These are phyloP conservation scores for Monosporascus sp. DNA, from an alignment of 2,329 filamentous ascomycete genomes.

Conservation along the genomic window DNA sequence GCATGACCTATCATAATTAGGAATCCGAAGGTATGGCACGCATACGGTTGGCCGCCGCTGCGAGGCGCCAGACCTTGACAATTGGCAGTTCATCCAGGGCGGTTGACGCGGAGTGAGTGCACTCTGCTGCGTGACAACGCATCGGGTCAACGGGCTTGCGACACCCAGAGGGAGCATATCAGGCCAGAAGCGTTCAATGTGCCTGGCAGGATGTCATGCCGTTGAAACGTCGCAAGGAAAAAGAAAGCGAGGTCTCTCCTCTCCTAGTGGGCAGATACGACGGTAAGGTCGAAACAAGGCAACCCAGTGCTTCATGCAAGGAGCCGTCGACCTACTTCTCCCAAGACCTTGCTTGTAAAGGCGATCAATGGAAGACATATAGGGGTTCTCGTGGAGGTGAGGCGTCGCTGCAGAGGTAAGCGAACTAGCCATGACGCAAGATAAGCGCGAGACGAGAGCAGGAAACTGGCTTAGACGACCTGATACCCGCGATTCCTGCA, in stretches of 20 bases:
- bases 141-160: neutral
- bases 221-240: neutral
- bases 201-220: neutral
- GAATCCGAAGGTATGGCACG: neutral
- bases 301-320: neutral
- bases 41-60: neutral
- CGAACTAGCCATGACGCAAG: neutral
- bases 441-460: neutral
- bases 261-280: neutral
- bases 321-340: neutral
- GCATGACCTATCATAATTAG: neutral
- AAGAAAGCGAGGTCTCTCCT: neutral
- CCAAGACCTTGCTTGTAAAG: neutral
- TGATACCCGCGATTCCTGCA: too few relatives aligned
- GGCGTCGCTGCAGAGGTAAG: neutral
- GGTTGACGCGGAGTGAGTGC: neutral
- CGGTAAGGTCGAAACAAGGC: neutral
- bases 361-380: neutral
- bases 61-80: neutral
- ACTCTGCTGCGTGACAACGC: neutral
- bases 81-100: neutral
- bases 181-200: neutral
- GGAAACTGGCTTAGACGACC: too few relatives aligned
- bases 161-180: neutral
- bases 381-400: neutral